These are phyloP conservation scores for Talaromyces piceae DNA, from an alignment of 2,329 filamentous ascomycete genomes.

Conservation along the genomic window DNA sequence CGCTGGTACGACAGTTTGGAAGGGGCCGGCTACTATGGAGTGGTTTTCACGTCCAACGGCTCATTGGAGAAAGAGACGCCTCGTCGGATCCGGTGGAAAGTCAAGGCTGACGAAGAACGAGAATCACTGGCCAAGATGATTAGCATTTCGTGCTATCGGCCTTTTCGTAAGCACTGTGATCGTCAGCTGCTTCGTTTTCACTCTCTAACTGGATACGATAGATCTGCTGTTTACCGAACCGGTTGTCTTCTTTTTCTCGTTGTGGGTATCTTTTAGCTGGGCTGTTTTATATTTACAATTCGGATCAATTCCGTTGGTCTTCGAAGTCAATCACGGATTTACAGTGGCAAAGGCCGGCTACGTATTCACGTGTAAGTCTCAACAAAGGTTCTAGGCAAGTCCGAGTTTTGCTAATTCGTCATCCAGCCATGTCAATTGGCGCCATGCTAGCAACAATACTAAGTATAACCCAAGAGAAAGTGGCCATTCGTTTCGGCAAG, in stretches of 20 bases:
- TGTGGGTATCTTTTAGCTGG: conserved; percentile 89
- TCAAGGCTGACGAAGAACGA: conserved; percentile 69
- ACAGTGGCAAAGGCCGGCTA: conserved; percentile 59
- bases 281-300: conserved; percentile 82
- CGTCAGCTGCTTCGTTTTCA: not conserved
- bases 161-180: conserved; percentile 51
- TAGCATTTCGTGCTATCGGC: conserved; percentile 63
- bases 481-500: conserved; percentile 47
- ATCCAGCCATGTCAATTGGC: conserved; percentile 57
- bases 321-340: conserved; percentile 61
- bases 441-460: conserved; percentile 59
- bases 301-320: conserved; percentile 71
- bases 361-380: conserved; percentile 52
- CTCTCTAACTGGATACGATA: conserved; percentile 13
- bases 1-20: conserved; percentile 72
- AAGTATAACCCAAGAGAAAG: conserved; percentile 64
- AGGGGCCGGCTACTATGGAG: conserved; percentile 50
- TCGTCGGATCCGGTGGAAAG: conserved; percentile 67
- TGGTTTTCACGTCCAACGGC: conserved; percentile 38
- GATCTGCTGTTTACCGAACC: conserved; percentile 55
- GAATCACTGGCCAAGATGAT: conserved; percentile 63
- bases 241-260: conserved; percentile 64
- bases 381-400: not conserved
- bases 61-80: conserved; percentile 21
- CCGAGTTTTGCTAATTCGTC: not conserved